These are phyloP conservation scores for Psilocybe mexicana DNA, from an alignment of 1,284 basidiomycete species.

Conservation along the genomic window DNA sequence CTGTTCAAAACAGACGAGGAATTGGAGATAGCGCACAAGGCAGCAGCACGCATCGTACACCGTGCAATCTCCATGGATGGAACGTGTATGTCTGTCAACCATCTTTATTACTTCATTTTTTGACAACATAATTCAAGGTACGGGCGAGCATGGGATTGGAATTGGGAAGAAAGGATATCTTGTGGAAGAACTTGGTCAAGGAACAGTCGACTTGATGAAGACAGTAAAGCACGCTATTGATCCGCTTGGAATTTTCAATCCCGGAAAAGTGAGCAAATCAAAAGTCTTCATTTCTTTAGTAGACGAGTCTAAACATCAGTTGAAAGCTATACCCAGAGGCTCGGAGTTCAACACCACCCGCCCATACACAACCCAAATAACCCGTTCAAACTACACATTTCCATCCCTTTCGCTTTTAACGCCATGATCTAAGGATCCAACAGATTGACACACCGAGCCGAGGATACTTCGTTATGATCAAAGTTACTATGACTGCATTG, in stretches of 20 bases:
- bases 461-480: neutral
- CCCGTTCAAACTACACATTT: too few relatives aligned
- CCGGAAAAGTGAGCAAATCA: conserved; percentile 68
- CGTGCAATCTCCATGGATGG: conserved; percentile 77
- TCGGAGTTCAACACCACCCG: neutral
- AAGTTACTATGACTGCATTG: neutral
- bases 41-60: conserved; percentile 68
- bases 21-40: conserved; percentile 45
- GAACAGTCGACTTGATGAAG: conserved; percentile 86
- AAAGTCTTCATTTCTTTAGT: neutral
- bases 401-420: too few relatives aligned
- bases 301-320: neutral
- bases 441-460: neutral
- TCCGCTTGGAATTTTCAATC: conserved; percentile 79
- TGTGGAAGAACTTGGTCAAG: conserved; percentile 75
- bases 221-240: conserved; percentile 78
- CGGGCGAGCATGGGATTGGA: conserved; percentile 88
- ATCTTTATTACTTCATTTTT: neutral
- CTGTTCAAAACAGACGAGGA: conserved; percentile 68
- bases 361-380: neutral
- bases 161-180: conserved; percentile 79
- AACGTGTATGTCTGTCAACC: conserved; percentile 53
- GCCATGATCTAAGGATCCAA: neutral
- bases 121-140: conserved; percentile 40
- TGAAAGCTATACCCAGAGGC: conserved; percentile 3